Conservation (phyloP, 495 filamentous ascomycete genomes). For the Penicillium macrosclerotiorum region DNA sequence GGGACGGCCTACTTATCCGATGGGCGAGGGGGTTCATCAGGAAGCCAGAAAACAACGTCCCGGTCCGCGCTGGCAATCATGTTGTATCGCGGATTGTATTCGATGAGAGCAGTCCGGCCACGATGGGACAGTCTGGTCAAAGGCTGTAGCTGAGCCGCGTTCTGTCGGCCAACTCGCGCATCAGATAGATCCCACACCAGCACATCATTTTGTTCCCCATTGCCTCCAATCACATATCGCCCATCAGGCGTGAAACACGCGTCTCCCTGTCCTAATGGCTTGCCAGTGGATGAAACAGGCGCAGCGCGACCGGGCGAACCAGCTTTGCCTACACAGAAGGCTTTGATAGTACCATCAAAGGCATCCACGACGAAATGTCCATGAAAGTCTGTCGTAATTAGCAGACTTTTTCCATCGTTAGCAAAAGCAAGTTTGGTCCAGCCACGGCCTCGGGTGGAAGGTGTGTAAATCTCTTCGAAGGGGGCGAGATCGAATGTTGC, state of each 20-base stretch:
- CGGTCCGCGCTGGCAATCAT: constrained; percentile 85
- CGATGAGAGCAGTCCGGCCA: constrained; percentile 68
- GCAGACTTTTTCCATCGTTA: constrained; percentile 86
- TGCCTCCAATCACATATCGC: constrained; percentile 77
- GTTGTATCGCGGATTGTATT: constrained; percentile 87
- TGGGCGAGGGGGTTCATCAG: constrained; percentile 41
- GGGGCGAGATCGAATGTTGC: constrained; percentile 74
- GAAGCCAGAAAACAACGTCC: constrained; percentile 88
- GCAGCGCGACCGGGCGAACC: constrained; percentile 47
- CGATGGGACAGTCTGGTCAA: constrained; percentile 60
- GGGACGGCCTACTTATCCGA: constrained; percentile 35
- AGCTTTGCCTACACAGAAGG: constrained; percentile 53
- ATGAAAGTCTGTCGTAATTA: constrained; percentile 73
- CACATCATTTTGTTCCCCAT: constrained; percentile 63
- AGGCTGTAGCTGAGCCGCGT: constrained; percentile 59
- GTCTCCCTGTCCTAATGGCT: constrained; percentile 67
- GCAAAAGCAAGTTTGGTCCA: constrained; percentile 92
- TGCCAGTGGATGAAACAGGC: constrained; percentile 45
- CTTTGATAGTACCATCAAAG: constrained; percentile 73
- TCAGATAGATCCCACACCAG: constrained; percentile 79
- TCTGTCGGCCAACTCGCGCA: constrained; percentile 34
- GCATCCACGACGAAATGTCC: constrained; percentile 91
- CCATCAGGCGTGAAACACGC: constrained; percentile 87
- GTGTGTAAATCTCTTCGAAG: constrained; percentile 54
- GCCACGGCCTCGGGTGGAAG: constrained; percentile 45